phyloP scores from a whole-genome alignment of 2,329 filamentous ascomycete species.

The Cordyceps farinosa region DNA sequence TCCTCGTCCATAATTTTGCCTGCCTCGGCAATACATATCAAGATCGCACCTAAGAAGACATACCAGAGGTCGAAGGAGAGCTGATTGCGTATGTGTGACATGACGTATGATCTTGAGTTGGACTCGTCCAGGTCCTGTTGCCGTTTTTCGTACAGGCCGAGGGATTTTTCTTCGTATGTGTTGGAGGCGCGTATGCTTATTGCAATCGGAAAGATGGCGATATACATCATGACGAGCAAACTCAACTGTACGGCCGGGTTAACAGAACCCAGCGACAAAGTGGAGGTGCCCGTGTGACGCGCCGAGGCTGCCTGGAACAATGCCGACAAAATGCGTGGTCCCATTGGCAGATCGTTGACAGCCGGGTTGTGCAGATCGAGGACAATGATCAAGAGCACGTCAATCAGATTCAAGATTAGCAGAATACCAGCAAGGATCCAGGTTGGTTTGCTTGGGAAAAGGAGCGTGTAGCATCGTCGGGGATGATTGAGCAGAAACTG shows the following conservation, averaged over 20 bases:
- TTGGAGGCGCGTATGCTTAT: slow-evolving; percentile 59
- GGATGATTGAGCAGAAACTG: slow-evolving; percentile 62
- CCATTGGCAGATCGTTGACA: slow-evolving; percentile 42
- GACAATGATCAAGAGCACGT: slow-evolving; percentile 52
- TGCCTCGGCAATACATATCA: slow-evolving; percentile 30
- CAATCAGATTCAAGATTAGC: slow-evolving; percentile 49
- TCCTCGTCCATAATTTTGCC: slow-evolving; percentile 25
- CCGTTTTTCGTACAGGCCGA: slow-evolving; percentile 56
- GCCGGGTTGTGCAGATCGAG: slow-evolving; percentile 50
- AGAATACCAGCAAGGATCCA: slow-evolving; percentile 54
- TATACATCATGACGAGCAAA: slow-evolving; percentile 64
- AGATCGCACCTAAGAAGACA: slow-evolving; percentile 37
- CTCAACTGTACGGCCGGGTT: slow-evolving; percentile 55
- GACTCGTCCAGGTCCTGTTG: slow-evolving; percentile 29
- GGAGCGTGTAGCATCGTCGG: slow-evolving; percentile 57
- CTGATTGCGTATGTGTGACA: slow-evolving; percentile 36
- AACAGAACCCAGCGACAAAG: slow-evolving; percentile 47
- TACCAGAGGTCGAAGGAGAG: slow-evolving; percentile 42
- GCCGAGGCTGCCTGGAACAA: slow-evolving; percentile 55
- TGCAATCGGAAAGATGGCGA: slow-evolving; percentile 57
- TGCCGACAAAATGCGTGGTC: slow-evolving; percentile 50
- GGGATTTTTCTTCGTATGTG: slow-evolving; percentile 58
- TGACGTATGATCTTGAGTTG: slow-evolving; percentile 29
- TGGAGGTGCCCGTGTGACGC: slow-evolving; percentile 47
- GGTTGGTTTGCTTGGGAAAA: slow-evolving; percentile 58